phyloP scores from a whole-genome alignment of 2,329 filamentous ascomycete species.

The Macrophomina pseudophaseolina region DNA sequence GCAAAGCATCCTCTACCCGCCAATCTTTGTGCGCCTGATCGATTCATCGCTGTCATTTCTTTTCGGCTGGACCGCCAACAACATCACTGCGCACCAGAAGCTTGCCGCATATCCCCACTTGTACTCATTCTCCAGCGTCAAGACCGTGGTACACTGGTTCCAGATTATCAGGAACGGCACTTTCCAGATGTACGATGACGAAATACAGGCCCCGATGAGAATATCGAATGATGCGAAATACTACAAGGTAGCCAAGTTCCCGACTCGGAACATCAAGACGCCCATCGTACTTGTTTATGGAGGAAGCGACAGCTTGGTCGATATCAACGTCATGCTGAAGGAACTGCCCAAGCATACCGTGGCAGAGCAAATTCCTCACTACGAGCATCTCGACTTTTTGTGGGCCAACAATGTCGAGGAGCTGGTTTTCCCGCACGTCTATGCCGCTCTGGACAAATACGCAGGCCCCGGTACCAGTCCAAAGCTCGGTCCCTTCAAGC shows the following conservation, averaged over 20 bases:
- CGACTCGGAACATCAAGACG: constrained; percentile 95
- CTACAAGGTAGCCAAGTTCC: constrained; percentile 95
- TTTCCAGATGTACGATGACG: constrained; percentile 99
- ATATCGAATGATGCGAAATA: constrained; percentile 77
- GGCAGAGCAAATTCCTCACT: constrained; percentile 85
- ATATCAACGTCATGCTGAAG: constrained; percentile 89
- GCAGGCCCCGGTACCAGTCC: constrained; percentile 33
- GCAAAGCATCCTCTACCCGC: constrained; percentile 94
- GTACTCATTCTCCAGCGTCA: constrained; percentile 96
- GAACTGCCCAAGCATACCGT: constrained; percentile 85
- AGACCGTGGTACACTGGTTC: constrained; percentile 98
- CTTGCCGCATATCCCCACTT: constrained; percentile 94
- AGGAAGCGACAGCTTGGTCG: constrained; percentile 89
- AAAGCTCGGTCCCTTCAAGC: constrained; percentile 12
- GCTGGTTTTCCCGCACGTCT: constrained; percentile 89
- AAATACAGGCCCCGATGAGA: constrained; percentile 77
- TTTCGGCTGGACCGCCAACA: constrained; percentile 86
- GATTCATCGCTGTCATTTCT: constrained; percentile 81
- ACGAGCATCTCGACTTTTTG: constrained; percentile 95
- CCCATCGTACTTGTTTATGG: constrained; percentile 94
- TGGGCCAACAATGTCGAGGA: constrained; percentile 87
- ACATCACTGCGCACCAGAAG: constrained; percentile 87
- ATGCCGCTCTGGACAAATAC: constrained; percentile 80
- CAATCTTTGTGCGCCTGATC: constrained; percentile 86
- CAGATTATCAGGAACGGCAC: constrained; percentile 96